Conservation (phyloP, 148 eudicot species). For the Vaccinium darrowii region DNA sequence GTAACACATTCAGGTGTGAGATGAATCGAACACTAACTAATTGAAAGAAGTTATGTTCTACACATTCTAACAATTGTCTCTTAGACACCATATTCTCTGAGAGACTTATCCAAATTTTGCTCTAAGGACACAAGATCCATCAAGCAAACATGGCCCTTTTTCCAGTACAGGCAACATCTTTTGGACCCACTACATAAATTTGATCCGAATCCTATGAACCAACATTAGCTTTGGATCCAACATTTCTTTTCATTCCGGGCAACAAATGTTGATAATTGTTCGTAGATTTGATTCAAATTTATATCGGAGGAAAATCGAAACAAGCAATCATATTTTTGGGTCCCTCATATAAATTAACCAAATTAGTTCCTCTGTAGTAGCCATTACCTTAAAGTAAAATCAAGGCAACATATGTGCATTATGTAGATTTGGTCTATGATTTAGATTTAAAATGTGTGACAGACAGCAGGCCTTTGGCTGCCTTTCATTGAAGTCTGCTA, state of each 20-base stretch:
- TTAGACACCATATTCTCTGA: background rate
- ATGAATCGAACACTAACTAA: background rate
- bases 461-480: too few species aligned
- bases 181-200: background rate
- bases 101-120: background rate
- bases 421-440: background rate
- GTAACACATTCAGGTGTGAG: background rate
- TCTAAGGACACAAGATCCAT: background rate
- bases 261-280: background rate
- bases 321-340: background rate
- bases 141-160: background rate
- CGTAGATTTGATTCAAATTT: background rate
- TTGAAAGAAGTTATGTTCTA: background rate
- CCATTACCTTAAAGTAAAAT: background rate
- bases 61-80: background rate
- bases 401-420: background rate
- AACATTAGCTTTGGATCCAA: background rate
- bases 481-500: too few species aligned
- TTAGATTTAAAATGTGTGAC: too few species aligned
- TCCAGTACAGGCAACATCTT: background rate
- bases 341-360: background rate
- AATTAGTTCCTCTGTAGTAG: background rate
- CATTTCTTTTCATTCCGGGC: background rate
- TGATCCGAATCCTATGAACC: background rate
- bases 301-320: background rate